These are phyloP conservation scores for Nakaseomyces delphensis DNA, from an alignment of 1,139 yeast species.

Conservation along the genomic window DNA sequence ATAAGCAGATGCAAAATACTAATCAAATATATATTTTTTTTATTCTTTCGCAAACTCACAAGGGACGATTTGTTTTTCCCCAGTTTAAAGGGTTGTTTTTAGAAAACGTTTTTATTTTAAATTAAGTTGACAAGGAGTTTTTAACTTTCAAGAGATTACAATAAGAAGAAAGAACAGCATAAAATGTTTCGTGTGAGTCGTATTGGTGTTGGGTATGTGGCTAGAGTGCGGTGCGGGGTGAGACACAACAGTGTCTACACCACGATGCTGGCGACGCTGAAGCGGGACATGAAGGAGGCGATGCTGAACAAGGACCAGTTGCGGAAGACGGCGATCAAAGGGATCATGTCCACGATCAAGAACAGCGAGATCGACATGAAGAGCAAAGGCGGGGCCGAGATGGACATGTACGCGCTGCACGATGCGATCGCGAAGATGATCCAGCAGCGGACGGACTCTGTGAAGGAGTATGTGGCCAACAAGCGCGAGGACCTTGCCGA, in stretches of 20 bases:
- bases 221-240: too few relatives aligned
- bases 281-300: conserved; percentile 42
- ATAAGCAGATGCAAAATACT: too few relatives aligned
- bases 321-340: conserved; percentile 47
- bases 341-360: conserved; percentile 49
- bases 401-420: conserved; percentile 42
- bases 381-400: conserved; percentile 32
- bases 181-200: not conserved
- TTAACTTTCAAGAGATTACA: not conserved
- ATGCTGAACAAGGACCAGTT: conserved; percentile 40
- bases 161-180: not conserved
- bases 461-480: conserved; percentile 42
- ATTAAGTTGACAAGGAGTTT: not conserved
- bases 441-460: conserved; percentile 47
- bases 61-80: not conserved
- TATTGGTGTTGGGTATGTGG: not conserved
- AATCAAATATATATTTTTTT: too few relatives aligned
- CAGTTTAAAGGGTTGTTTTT: not conserved
- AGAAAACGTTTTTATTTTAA: not conserved
- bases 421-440: conserved; percentile 43
- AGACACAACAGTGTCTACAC: conserved; percentile 35
- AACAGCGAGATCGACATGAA: conserved; percentile 49
- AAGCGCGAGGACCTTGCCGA: conserved; percentile 49
- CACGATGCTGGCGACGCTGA: conserved; percentile 33
- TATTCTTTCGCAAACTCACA: not conserved